Base-by-base conservation (phyloP, 2,329 filamentous ascomycete genomes). In the Chaetothyriales sp. region DNA sequence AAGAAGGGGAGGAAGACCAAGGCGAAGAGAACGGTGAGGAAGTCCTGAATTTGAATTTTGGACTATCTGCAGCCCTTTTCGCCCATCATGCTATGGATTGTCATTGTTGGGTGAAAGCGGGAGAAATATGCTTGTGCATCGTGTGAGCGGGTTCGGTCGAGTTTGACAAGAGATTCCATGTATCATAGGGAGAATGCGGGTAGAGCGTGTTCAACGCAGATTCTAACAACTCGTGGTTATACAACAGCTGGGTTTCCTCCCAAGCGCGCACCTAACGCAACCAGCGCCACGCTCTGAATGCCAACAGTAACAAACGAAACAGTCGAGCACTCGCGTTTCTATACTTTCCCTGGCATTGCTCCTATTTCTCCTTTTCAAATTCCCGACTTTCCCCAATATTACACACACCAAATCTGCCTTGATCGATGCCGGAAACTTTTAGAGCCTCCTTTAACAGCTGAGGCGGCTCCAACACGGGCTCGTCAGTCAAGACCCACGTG, bases 381-480 rank as follows among this genome's bases (percentile, higher is more conserved):
- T 87, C 84, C 53, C 79, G 76, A 59, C 81, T 89, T 70, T 90
- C 86, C 0, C 87, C 86, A 69, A 95, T 85, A 58, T 86, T 80
- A 62, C 86, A 90, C 1, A 85, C 76, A 62, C 89, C 87, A 70
- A 92, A 93, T 0, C 86, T 86, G 45, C 73, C 77, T 66, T 89
- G 83, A 0, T 76, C 50, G n/a, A 61, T 54, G 9, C 47, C 51
- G 44, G 80, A 81, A 60, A 74, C 76, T 60, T 70, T 75, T 63
- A 95, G 67, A 2, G 88, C 88, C 63, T 84, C 73, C 65, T 74
- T 82, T 54, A 95, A 68, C 64, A 84, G 68, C 64, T 66, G 69
- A 1, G 88, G 87, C 45, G 90, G 90, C 68, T 95, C 88, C 51
- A 89, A 65, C 1, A 94, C 83, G 53, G 89, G 84, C 66, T 96